Conservation (phyloP, 2,329 filamentous ascomycete species). For the Fusarium citri region DNA sequence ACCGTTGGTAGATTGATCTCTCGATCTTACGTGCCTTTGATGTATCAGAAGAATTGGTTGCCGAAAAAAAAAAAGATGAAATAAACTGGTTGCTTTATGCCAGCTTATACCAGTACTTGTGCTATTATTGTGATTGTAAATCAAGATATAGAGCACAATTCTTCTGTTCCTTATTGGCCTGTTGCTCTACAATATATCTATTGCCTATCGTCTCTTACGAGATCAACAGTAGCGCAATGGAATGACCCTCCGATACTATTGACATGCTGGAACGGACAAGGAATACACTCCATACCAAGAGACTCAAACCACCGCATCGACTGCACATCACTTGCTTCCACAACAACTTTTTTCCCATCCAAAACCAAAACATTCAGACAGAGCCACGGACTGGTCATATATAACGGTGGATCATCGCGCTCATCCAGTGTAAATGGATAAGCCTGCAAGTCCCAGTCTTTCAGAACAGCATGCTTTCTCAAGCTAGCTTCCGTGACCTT, state of each 20-base stretch:
- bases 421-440: background rate
- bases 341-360: background rate
- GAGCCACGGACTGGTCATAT: background rate
- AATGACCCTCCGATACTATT: background rate
- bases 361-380: background rate
- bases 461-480: background rate
- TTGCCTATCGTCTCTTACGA: background rate
- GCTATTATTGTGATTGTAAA: too few relatives aligned
- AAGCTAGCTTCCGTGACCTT: background rate
- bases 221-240: background rate
- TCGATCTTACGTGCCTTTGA: too few relatives aligned
- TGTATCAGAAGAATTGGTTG: too few relatives aligned
- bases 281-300: background rate
- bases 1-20: too few relatives aligned
- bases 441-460: background rate
- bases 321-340: background rate
- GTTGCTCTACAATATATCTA: background rate
- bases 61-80: too few relatives aligned
- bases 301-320: background rate
- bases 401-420: background rate
- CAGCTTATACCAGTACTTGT: too few relatives aligned
- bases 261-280: background rate
- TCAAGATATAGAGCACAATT: too few relatives aligned
- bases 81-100: too few relatives aligned
- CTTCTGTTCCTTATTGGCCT: too few relatives aligned